Conservation (phyloP, 148 eudicot genomes). For the Silene conica region DNA sequence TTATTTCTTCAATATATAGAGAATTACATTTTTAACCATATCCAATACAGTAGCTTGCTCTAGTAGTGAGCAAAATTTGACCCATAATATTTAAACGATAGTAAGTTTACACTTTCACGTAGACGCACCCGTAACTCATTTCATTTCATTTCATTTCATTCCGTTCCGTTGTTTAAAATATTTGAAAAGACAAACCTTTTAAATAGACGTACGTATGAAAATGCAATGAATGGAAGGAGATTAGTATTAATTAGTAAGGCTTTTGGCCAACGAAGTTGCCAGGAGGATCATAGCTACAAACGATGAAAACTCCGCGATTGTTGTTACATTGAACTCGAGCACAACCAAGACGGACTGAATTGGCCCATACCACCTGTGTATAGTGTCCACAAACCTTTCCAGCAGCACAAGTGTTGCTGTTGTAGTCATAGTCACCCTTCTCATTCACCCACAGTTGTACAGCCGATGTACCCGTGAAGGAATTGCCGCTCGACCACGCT, state of each 20-base stretch:
- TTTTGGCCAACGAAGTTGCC: constrained; percentile 30
- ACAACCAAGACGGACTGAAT: constrained; percentile 35
- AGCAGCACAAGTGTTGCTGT: constrained; percentile 28
- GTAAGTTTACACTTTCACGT: no score
- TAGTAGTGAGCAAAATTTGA: no score
- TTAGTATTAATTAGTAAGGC: constrained; percentile 26
- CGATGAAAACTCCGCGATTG: constrained; percentile 25
- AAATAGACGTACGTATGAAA: no score
- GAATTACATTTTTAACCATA: no score
- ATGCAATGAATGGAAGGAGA: no score
- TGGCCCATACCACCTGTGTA: constrained; percentile 48
- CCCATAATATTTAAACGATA: no score
- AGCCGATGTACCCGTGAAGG: constrained; percentile 19
- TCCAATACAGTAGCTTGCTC: no score
- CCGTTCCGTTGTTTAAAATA: no score
- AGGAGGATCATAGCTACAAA: constrained; percentile 43
- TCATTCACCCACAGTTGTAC: constrained; percentile 35
- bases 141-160: no score
- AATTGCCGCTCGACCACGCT: constrained; percentile 19
- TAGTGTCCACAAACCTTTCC: constrained; percentile 34
- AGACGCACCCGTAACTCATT: no score
- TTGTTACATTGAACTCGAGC: constrained; percentile 37
- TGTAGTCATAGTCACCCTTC: constrained; percentile 28
- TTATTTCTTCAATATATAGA: no score
- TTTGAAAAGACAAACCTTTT: no score